Conservation (phyloP, 2,329 filamentous ascomycete genomes). For the Talaromyces funiculosus region DNA sequence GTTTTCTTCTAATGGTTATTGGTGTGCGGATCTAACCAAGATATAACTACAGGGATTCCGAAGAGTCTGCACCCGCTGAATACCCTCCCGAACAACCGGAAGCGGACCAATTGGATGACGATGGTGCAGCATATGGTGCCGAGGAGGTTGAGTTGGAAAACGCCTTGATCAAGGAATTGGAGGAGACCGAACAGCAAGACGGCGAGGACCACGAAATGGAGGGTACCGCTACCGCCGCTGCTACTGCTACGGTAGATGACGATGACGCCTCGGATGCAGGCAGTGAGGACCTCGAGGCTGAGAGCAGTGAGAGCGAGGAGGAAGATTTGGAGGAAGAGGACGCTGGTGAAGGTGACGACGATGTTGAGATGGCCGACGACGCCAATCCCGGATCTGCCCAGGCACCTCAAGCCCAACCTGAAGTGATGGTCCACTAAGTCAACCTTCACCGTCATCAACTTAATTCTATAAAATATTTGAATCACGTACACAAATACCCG, state of each 20-base stretch:
- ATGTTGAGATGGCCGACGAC: constrained; percentile 55
- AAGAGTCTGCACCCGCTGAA: constrained; percentile 90
- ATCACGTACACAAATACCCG: constrained; percentile 13
- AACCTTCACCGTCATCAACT: background rate
- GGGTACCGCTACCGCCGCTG: constrained; percentile 53
- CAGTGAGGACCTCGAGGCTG: constrained; percentile 72
- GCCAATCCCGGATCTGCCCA: constrained; percentile 29
- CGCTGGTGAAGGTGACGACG: constrained; percentile 50
- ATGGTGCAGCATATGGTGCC: constrained; percentile 77
- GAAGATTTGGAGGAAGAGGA: constrained; percentile 63
- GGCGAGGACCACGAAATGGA: constrained; percentile 71
- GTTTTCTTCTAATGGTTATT: constrained; percentile 20
- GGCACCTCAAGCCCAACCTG: constrained; percentile 32
- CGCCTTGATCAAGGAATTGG: constrained; percentile 50
- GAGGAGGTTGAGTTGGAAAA: constrained; percentile 76
- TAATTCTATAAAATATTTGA: constrained; percentile 7
- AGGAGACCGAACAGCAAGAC: constrained; percentile 45
- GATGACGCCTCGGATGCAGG: constrained; percentile 68
- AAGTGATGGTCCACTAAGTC: constrained; percentile 45
- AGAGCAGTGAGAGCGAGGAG: constrained; percentile 67
- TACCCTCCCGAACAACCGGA: constrained; percentile 97
- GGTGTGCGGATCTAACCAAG: background rate
- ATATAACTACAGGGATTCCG: constrained; percentile 69
- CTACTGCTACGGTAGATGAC: constrained; percentile 39
- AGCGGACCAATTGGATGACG: constrained; percentile 78